Evolutionary conservation across 78 protist species (phyloP).

Genomic region (Guillardia theta): DNA sequence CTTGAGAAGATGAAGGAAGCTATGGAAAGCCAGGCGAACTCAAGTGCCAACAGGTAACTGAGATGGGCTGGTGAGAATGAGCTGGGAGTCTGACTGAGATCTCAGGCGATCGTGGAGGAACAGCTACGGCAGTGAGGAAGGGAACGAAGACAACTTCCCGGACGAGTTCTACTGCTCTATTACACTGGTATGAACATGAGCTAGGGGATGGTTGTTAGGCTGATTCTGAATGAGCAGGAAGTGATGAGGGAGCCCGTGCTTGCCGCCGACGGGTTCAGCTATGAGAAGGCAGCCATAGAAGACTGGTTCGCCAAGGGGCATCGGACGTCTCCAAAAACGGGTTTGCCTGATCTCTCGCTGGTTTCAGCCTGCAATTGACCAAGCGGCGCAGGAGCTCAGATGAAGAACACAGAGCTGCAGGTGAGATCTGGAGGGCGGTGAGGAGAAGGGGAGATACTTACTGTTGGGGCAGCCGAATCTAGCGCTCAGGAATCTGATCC

Average conservation of each 20-base stretch:
- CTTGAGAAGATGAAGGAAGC: too few relatives aligned
- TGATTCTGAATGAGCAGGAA: neutral
- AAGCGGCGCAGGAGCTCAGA: neutral
- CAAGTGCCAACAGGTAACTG: too few relatives aligned
- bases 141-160: neutral
- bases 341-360: neutral
- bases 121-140: neutral
- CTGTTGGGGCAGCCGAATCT: neutral
- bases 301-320: neutral
- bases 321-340: neutral
- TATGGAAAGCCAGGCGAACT: too few relatives aligned
- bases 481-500: neutral
- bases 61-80: too few relatives aligned
- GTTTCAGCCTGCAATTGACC: neutral
- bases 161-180: neutral
- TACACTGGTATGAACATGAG: neutral
- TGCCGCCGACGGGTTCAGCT: slow-evolving; percentile 3
- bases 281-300: neutral
- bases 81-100: too few relatives aligned
- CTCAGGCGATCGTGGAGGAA: neutral
- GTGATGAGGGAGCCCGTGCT: neutral
- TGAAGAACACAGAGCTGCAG: neutral
- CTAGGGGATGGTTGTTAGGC: neutral
- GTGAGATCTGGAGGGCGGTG: too few relatives aligned
- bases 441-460: too few relatives aligned